Base-by-base conservation (phyloP, 2,329 filamentous ascomycete species). In the Botrytis hyacinthi region DNA sequence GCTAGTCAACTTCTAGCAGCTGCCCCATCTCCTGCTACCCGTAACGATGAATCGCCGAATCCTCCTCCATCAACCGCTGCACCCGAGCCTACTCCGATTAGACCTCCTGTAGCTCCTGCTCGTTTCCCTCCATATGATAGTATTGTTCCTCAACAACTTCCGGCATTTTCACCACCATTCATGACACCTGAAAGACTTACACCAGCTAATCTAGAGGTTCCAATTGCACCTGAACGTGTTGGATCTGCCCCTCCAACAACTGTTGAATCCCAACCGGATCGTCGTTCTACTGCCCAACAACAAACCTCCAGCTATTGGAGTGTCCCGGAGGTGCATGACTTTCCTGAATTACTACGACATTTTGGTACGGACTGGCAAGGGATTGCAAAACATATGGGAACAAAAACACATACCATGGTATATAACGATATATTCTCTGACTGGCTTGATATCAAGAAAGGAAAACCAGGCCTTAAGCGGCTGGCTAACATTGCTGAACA, bases 361-460 rank as follows among this genome's bases (percentile, higher is more conserved):
- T 95, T 94, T 83, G 93, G 93, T 73, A 93, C 91, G 26, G 92
- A 96, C 80, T 96, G 92, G 89, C 84, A 85, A 67, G 88, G 88
- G 7, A 95, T 95, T 82, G 91, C 93, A 59, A 86, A 86, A 70
- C 90, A 93, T 78, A 94, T 96, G 91, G 91, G 91, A 68, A 93
- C 92, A 7, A 95, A 95, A 83, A 95, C 93, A 29, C 88, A 91
- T 73, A 92, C 92, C n/a, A 96, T 96, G 93, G 93, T 93, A 85
- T 81, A 86, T 80, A 77, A 71, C 68, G 62, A 67, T 65, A 61
- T 72, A 76, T 80, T 78, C 78, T 76, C 79, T 78, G 81, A 78
- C 77, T 76, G 73, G 75, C 65, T 78, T 76, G 71, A 73, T 75
- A 74, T 79, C 74, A 72, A 75, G 51, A 77, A 73, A 71, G 76